Evolutionary conservation across 2,329 filamentous ascomycete genomes (phyloP).

Genomic region (Rasamsonia emersonii): DNA sequence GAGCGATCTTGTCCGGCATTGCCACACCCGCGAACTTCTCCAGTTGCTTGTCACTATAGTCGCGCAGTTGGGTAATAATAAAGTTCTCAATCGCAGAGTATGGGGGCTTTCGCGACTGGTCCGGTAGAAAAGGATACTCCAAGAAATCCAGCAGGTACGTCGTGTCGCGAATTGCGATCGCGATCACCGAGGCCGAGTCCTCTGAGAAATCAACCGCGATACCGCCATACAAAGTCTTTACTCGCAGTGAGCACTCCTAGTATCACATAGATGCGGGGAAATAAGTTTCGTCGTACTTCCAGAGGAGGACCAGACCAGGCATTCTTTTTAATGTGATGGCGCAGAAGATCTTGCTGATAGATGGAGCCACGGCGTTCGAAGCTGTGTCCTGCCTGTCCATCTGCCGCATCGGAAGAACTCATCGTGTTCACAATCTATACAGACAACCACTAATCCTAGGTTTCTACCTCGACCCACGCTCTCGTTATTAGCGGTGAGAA

Average conservation of each 20-base stretch:
- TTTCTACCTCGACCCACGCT: too few relatives aligned
- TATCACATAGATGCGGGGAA: too few relatives aligned
- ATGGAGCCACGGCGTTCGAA: conserved; percentile 24
- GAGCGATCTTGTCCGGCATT: conserved; percentile 52
- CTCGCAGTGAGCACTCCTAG: too few relatives aligned
- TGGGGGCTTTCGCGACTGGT: conserved; percentile 31
- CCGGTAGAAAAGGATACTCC: conserved; percentile 50
- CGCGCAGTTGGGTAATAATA: conserved; percentile 47
- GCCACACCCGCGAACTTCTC: conserved; percentile 69
- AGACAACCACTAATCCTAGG: too few relatives aligned
- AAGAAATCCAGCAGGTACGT: conserved; percentile 68
- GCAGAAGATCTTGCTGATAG: conserved; percentile 25
- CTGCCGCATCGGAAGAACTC: not conserved
- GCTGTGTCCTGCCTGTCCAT: not conserved
- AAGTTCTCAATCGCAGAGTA: conserved; percentile 49
- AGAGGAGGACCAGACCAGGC: conserved; percentile 30
- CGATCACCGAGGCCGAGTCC: conserved; percentile 47
- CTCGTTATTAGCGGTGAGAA: too few relatives aligned
- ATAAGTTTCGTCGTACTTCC: too few relatives aligned
- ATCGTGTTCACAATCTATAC: too few relatives aligned
- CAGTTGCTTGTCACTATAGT: conserved; percentile 56
- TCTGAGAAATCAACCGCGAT: conserved; percentile 26
- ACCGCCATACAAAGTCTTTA: conserved; percentile 36
- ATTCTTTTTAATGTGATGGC: conserved; percentile 20
- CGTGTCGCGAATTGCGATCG: conserved; percentile 63